These are phyloP conservation scores for Schizochytrium sp. DNA, from an alignment of 108 stramenopile genomes.

Conservation along the genomic window DNA sequence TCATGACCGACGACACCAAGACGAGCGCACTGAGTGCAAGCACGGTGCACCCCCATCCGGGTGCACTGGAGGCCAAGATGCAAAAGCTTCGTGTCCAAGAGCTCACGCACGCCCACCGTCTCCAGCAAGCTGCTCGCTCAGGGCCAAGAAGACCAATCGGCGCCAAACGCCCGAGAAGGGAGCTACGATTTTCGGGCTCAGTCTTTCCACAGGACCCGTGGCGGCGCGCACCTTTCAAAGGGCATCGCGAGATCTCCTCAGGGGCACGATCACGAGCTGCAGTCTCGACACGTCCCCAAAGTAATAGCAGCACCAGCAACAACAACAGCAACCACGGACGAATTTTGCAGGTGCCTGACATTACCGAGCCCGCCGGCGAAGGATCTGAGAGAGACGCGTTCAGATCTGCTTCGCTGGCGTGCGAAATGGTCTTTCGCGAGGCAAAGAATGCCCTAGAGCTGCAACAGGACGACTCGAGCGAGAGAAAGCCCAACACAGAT, in stretches of 20 bases:
- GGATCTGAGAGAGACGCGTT: not conserved
- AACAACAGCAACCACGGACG: not conserved
- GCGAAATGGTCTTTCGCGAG: not conserved
- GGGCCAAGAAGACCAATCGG: not conserved
- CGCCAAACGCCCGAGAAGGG: not conserved
- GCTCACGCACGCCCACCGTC: no score
- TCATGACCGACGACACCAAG: no score
- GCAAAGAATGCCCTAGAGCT: not conserved
- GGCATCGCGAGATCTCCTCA: no score
- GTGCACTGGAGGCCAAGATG: no score
- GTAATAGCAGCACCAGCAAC: not conserved
- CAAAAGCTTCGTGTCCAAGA: no score
- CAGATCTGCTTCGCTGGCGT: not conserved
- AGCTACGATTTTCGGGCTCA: not conserved
- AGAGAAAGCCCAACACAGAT: not conserved
- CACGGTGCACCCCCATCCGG: no score
- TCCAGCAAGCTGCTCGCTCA: no score
- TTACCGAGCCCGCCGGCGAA: not conserved
- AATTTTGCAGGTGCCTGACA: not conserved
- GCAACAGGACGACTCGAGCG: not conserved
- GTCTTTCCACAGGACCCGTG: not conserved
- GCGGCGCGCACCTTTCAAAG: not conserved
- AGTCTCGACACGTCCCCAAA: no score
- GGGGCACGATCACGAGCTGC: no score
- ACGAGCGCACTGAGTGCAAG: no score